A percentile compares a stretch with the other conserved stretches of the same genome.
Conservation (phyloP, 169 alveolate genomes). For the Besnoitia besnoiti region DNA sequence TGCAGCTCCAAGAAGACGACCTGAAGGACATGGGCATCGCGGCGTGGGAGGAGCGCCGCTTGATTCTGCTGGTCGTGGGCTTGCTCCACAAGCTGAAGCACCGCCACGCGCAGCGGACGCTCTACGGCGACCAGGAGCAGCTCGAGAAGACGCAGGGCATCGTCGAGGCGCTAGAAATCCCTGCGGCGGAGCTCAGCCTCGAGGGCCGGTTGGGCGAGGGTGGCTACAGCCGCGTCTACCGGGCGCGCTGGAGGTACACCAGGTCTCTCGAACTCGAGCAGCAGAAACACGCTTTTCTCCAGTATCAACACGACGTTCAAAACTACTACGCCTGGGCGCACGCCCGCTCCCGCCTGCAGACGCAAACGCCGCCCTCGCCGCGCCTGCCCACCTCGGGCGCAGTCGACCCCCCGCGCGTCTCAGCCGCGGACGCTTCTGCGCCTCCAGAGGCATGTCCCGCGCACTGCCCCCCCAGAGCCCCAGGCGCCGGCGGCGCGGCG, state of each 20-base stretch:
- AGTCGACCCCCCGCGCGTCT: neutral
- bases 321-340: constrained; percentile 28
- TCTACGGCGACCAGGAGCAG: constrained; percentile 62
- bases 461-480: neutral
- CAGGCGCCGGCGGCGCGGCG: no score
- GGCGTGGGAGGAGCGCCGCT: constrained; percentile 66
- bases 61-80: constrained; percentile 63
- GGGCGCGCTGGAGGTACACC: constrained; percentile 79
- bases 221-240: constrained; percentile 85
- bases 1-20: constrained; percentile 60
- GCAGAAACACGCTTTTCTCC: constrained; percentile 73
- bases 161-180: constrained; percentile 60
- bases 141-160: neutral
- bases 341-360: neutral
- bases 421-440: neutral
- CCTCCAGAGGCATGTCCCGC: neutral
- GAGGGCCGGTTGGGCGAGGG: constrained; percentile 83
- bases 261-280: constrained; percentile 74
- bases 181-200: constrained; percentile 69
- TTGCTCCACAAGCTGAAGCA: constrained; percentile 69
- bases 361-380: no score
- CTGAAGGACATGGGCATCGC: constrained; percentile 70
- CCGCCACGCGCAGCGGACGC: constrained; percentile 63
- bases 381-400: no score
- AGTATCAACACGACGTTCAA: constrained; percentile 68